phyloP scores from a whole-genome alignment of 495 filamentous ascomycete genomes.

The Lophiostoma macrostomum region DNA sequence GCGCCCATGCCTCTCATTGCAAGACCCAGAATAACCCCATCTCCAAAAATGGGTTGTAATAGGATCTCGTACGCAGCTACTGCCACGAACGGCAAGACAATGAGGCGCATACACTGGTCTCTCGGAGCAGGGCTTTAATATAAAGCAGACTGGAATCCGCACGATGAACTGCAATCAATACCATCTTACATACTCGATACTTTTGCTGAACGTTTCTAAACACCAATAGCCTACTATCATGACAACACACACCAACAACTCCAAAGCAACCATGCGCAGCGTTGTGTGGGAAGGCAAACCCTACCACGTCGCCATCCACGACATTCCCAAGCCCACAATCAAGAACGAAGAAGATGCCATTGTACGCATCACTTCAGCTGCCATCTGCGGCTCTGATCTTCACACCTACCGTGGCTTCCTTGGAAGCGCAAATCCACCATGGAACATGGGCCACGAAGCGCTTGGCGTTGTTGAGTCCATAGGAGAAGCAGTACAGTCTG shows the following conservation, averaged over 20 bases:
- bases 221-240: too few species aligned
- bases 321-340: conserved; percentile 6
- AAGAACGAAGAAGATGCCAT: conserved; percentile 4
- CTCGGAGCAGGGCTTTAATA: too few species aligned
- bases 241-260: background rate
- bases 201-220: too few species aligned
- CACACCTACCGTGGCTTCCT: conserved; percentile 50
- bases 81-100: too few species aligned
- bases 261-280: conserved; percentile 10
- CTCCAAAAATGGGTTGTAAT: too few species aligned
- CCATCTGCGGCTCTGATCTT: conserved; percentile 38
- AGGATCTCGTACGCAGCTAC: too few species aligned
- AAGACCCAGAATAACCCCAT: too few species aligned
- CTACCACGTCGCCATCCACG: background rate
- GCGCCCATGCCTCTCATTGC: too few species aligned
- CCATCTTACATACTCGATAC: too few species aligned
- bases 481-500: conserved; percentile 46
- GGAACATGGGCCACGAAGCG: conserved; percentile 55
- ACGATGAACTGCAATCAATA: too few species aligned
- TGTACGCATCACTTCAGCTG: conserved; percentile 14
- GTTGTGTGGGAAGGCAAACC: conserved; percentile 21
- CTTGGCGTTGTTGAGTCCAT: conserved; percentile 50
- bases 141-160: too few species aligned
- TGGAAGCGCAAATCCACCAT: background rate
- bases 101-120: too few species aligned